These are phyloP conservation scores for Stephanodiscus minutulus DNA, from an alignment of 108 stramenopile species.

Conservation along the genomic window DNA sequence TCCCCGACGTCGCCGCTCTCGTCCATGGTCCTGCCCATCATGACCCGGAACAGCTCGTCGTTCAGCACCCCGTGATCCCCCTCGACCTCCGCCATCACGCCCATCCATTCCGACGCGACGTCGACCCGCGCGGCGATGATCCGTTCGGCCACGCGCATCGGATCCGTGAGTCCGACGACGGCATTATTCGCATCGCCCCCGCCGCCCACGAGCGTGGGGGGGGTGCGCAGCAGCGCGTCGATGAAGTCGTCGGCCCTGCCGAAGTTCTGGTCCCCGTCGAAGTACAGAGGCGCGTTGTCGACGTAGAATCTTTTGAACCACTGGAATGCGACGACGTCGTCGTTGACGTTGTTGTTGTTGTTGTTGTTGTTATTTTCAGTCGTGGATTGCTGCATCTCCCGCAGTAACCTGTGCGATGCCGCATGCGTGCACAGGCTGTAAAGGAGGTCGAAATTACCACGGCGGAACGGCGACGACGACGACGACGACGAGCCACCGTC, in stretches of 20 bases:
- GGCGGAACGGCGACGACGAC: constrained; percentile 64
- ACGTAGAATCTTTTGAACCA: constrained; percentile 69
- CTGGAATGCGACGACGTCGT: constrained; percentile 47
- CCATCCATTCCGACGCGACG: constrained; percentile 69
- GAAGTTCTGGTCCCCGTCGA: constrained; percentile 73
- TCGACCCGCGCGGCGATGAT: constrained; percentile 62
- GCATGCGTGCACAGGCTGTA: constrained; percentile 73
- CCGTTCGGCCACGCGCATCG: constrained; percentile 65
- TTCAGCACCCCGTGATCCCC: constrained; percentile 59
- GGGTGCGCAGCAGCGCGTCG: constrained; percentile 66
- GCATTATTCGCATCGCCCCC: constrained; percentile 17
- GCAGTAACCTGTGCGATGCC: constrained; percentile 69
- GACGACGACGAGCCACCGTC: not conserved
- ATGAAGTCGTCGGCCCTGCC: constrained; percentile 68
- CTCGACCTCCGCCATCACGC: constrained; percentile 56
- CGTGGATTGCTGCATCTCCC: constrained; percentile 29
- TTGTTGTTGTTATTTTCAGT: not conserved
- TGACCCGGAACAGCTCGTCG: constrained; percentile 35
- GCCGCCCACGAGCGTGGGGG: constrained; percentile 56
- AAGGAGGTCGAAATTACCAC: constrained; percentile 80
- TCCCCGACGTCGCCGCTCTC: constrained; percentile 14
- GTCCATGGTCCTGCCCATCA: constrained; percentile 44
- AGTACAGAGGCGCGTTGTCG: constrained; percentile 53
- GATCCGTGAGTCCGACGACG: constrained; percentile 47
- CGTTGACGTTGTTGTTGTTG: not conserved